Evolutionary conservation across 1,139 yeast species (phyloP), one percentile per base, ranked within the genome.

Genomic region (Geotrichum histeridarum): DNA sequence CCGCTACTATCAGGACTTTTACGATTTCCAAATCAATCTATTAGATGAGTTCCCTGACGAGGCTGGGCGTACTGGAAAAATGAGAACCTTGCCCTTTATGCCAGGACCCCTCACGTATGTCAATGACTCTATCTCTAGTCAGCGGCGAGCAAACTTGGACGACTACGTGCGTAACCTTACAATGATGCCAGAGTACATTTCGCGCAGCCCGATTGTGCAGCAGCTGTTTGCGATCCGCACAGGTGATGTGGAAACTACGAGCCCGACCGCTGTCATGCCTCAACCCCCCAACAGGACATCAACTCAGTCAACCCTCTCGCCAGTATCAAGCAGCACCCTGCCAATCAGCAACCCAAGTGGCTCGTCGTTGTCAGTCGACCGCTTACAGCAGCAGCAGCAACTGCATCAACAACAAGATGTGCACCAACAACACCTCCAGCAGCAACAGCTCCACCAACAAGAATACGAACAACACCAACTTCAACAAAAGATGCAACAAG

Each of bases 41-140:
- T 76, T 93, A 54, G 95, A 87, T 64, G 77, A 84, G 47, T 94
- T 87, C 74, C 98, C 98, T 2, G 83, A 77, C 60, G 99, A 93
- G 69, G 96, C 98, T 6, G 98, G 98, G 6, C 83, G 90, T 61
- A 82, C 84, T 49, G 88, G 86, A 68, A 81, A 81, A 60, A 77
- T 77, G 46, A 80, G 99, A 60, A 85, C 86, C 41, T 77, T 94
- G 57, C 99, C 99, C 3, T 89, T 86, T 60, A 91, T 94, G 67
- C 99, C 99, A 0, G 99, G 99, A 1, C 99, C 99, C 1, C 77
- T 93, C 53, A 86, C 95, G 48, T 87, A 87, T 67, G 96, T 93
- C 51, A 90, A 91, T 59, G 98, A 91, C 67, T 80, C 85, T 51
- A 85, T 91, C 54, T 86, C 96, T n/a, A 84, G 84, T 62, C 86